These are phyloP conservation scores for Neurospora pannonica DNA, from an alignment of 495 filamentous ascomycete genomes.

Conservation along the genomic window DNA sequence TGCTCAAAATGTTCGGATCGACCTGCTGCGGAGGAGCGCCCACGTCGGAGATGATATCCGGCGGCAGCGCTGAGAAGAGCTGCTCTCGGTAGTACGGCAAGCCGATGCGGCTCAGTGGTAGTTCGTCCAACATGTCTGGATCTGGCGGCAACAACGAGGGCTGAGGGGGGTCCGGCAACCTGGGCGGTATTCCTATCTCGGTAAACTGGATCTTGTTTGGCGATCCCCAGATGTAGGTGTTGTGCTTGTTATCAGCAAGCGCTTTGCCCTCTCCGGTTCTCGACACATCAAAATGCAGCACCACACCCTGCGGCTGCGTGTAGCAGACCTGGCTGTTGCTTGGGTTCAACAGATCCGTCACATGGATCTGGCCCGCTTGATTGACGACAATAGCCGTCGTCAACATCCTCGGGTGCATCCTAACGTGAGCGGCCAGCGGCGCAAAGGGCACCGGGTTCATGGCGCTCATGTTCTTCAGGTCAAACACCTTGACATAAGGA, in stretches of 20 bases:
- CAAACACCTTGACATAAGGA: slow-evolving; percentile 86
- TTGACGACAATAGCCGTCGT: slow-evolving; percentile 88
- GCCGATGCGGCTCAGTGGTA: slow-evolving; percentile 70
- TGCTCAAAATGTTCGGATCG: slow-evolving; percentile 61
- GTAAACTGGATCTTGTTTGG: slow-evolving; percentile 82
- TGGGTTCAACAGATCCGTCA: slow-evolving; percentile 91
- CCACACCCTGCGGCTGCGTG: slow-evolving; percentile 57
- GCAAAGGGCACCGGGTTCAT: slow-evolving; percentile 88
- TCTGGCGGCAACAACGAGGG: slow-evolving; percentile 41
- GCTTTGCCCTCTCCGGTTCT: slow-evolving; percentile 84
- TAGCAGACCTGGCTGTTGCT: slow-evolving; percentile 86
- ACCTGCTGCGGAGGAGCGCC: slow-evolving; percentile 71
- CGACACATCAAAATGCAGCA: slow-evolving; percentile 73
- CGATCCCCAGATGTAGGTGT: slow-evolving; percentile 86
- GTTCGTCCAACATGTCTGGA: slow-evolving; percentile 34
- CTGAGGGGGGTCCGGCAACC: slow-evolving; percentile 58
- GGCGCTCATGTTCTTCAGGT: slow-evolving; percentile 75
- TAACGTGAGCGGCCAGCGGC: slow-evolving; percentile 80
- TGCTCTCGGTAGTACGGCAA: slow-evolving; percentile 89
- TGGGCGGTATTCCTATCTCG: slow-evolving; percentile 68
- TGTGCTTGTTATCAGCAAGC: slow-evolving; percentile 67
- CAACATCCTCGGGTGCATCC: slow-evolving; percentile 89
- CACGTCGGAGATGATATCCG: slow-evolving; percentile 68
- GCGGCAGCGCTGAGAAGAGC: slow-evolving; percentile 83
- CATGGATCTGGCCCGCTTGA: slow-evolving; percentile 82